These are phyloP conservation scores for Capsicum pubescens DNA, from an alignment of 257 asterid species.

Conservation along the genomic window DNA sequence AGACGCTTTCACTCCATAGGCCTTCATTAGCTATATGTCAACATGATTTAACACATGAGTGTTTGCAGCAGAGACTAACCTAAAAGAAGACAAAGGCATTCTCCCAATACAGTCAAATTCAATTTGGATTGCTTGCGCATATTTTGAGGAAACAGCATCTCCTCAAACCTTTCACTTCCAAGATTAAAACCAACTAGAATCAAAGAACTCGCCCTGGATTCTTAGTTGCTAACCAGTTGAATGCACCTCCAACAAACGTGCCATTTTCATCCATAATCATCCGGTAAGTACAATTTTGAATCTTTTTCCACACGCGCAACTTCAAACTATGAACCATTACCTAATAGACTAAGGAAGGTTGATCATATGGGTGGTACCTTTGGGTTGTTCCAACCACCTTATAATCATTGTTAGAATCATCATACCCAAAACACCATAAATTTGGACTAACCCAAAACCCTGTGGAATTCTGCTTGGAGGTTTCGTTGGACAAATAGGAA, in stretches of 20 bases:
- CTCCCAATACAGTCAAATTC: constrained; percentile 23
- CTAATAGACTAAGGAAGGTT: constrained; percentile 38
- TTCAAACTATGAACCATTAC: constrained; percentile 52
- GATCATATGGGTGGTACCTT: constrained; percentile 37
- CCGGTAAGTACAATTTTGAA: constrained; percentile 45
- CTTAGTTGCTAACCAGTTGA: constrained; percentile 49
- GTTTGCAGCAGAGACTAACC: no score
- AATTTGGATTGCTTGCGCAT: neutral
- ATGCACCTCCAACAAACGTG: constrained; percentile 45
- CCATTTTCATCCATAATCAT: no score
- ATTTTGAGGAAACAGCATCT: constrained; percentile 31
- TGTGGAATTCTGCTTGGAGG: neutral
- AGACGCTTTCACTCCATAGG: no score
- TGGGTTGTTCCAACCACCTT: constrained; percentile 51
- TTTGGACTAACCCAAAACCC: neutral
- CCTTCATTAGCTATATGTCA: no score
- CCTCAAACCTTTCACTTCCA: constrained; percentile 49
- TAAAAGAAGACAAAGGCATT: constrained; percentile 51
- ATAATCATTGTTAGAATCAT: constrained; percentile 54
- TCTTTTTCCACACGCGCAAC: constrained; percentile 58
- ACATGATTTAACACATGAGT: no score
- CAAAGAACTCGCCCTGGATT: neutral
- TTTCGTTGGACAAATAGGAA: no score
- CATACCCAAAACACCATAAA: constrained; percentile 53
- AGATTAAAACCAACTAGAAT: constrained; percentile 61